Evolutionary conservation across 768 basidiomycete species (phyloP).

Genomic region (Lentinula aciculospora): DNA sequence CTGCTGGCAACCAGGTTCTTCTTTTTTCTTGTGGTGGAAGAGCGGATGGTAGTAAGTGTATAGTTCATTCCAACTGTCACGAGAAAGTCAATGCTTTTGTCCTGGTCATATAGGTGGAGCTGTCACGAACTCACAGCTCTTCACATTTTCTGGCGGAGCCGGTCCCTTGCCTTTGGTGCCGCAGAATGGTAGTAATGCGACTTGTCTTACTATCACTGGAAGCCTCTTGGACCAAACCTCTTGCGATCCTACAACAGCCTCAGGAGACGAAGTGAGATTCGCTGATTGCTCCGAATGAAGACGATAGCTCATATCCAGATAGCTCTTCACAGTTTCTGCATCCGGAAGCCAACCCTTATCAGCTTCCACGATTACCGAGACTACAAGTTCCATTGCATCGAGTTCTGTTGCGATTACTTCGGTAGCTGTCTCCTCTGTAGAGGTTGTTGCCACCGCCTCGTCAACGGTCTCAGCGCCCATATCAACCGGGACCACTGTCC

Average conservation of each 20-base stretch:
- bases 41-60: slow-evolving; percentile 17
- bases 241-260: slow-evolving; percentile 12
- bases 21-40: slow-evolving; percentile 21
- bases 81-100: neutral
- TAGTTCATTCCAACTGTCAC: neutral
- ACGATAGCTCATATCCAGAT: neutral
- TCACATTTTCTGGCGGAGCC: slow-evolving; percentile 14
- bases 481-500: slow-evolving; percentile 6
- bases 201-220: slow-evolving; percentile 13
- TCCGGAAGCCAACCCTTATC: neutral
- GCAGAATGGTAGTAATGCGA: slow-evolving; percentile 12
- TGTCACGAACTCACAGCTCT: slow-evolving; percentile 15
- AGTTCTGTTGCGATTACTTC: neutral
- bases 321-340: slow-evolving; percentile 18
- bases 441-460: neutral
- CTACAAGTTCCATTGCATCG: neutral
- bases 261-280: slow-evolving; percentile 12
- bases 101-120: neutral
- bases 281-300: neutral
- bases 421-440: neutral
- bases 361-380: neutral
- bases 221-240: slow-evolving; percentile 15
- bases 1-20: slow-evolving; percentile 18
- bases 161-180: slow-evolving; percentile 15
- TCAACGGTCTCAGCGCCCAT: neutral